Evolutionary conservation across 2,329 filamentous ascomycete species (phyloP).

Genomic region (Calonectria pseudoreteaudii): DNA sequence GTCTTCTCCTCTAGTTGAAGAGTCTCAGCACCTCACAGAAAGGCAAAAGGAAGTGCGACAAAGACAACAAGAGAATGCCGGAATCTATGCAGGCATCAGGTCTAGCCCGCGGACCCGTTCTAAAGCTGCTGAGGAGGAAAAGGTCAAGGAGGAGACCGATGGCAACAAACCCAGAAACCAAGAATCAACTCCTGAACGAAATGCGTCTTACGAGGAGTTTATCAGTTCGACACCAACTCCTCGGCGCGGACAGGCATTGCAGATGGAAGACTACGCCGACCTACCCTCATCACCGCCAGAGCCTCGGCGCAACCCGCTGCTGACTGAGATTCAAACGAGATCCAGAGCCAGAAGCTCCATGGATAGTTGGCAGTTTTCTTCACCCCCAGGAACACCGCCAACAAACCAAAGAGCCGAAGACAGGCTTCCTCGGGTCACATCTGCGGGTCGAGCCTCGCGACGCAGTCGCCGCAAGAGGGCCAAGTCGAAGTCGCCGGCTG

Average conservation of each 20-base stretch:
- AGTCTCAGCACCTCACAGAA: slow-evolving; percentile 83
- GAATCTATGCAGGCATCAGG: slow-evolving; percentile 75
- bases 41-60: slow-evolving; percentile 82
- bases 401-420: slow-evolving; percentile 32
- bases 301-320: slow-evolving; percentile 63
- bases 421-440: slow-evolving; percentile 21
- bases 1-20: slow-evolving; percentile 64
- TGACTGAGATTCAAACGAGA: slow-evolving; percentile 64
- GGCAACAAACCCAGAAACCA: slow-evolving; percentile 40
- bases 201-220: slow-evolving; percentile 60
- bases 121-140: slow-evolving; percentile 33
- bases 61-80: slow-evolving; percentile 74
- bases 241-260: slow-evolving; percentile 63
- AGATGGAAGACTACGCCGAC: slow-evolving; percentile 63
- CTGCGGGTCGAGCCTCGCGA: slow-evolving; percentile 19
- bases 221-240: slow-evolving; percentile 72
- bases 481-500: slow-evolving; percentile 25
- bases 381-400: slow-evolving; percentile 66
- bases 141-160: slow-evolving; percentile 23
- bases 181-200: slow-evolving; percentile 59
- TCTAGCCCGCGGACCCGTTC: slow-evolving; percentile 58
- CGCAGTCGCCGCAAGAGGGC: slow-evolving; percentile 31
- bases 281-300: slow-evolving; percentile 70
- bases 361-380: slow-evolving; percentile 67
- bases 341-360: slow-evolving; percentile 51